Conservation (phyloP, 805 yeast genomes). For the Schizosaccharomyces japonicus region DNA sequence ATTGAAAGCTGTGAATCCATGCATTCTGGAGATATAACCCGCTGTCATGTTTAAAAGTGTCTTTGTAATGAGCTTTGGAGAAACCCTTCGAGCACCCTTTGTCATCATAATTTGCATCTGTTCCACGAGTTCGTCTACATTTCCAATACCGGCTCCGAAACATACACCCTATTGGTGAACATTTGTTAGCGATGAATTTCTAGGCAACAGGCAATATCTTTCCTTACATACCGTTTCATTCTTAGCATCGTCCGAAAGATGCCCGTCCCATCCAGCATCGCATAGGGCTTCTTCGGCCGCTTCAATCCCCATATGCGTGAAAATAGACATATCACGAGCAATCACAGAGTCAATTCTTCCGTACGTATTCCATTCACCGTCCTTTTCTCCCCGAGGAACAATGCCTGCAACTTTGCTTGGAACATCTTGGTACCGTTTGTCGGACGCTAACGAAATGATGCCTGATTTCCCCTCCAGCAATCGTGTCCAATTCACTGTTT, state of each 20-base stretch:
- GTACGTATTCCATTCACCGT: slow-evolving; percentile 28
- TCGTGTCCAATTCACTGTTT: slow-evolving; percentile 16
- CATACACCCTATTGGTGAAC: slow-evolving; percentile 36
- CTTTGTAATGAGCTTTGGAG: slow-evolving; percentile 71
- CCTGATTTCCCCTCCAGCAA: slow-evolving; percentile 17
- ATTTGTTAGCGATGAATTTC: background rate
- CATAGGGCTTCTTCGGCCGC: slow-evolving; percentile 56
- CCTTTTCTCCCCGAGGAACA: slow-evolving; percentile 27
- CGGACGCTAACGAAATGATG: slow-evolving; percentile 17
- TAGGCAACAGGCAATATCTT: too few relatives aligned
- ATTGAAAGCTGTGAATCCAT: slow-evolving; percentile 59
- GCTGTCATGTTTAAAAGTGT: slow-evolving; percentile 81
- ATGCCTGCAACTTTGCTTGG: slow-evolving; percentile 58
- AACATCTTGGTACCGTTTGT: slow-evolving; percentile 26
- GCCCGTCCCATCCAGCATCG: slow-evolving; percentile 46
- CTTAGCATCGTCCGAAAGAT: too few relatives aligned
- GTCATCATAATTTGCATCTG: background rate
- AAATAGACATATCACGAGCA: slow-evolving; percentile 39
- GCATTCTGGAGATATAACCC: slow-evolving; percentile 63
- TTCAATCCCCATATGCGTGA: slow-evolving; percentile 54
- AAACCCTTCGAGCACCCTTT: slow-evolving; percentile 40
- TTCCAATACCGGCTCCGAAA: slow-evolving; percentile 87
- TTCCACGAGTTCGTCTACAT: slow-evolving; percentile 32
- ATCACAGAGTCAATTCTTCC: slow-evolving; percentile 28
- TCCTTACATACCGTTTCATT: too few relatives aligned